Conservation (phyloP, 139 green algal genomes). For the Pedinophyceae sp. region DNA sequence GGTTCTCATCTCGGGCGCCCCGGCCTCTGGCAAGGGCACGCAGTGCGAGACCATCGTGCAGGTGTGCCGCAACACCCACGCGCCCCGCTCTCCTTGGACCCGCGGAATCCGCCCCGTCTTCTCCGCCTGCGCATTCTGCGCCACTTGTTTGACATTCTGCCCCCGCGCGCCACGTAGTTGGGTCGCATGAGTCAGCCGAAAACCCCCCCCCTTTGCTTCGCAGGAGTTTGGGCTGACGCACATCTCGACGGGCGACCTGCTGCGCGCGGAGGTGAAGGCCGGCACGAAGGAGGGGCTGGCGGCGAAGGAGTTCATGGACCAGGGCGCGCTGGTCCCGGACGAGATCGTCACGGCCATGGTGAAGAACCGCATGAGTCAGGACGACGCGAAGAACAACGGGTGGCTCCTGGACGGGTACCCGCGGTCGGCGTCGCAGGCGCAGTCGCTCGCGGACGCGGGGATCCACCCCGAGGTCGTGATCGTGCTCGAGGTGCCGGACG, state of each 20-base stretch:
- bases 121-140: no score
- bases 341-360: slow-evolving; percentile 88
- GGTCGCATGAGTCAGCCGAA: no score
- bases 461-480: slow-evolving; percentile 76
- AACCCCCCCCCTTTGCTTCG: no score
- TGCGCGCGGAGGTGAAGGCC: slow-evolving; percentile 81
- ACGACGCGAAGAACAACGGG: slow-evolving; percentile 35
- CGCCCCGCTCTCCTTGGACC: background rate
- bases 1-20: slow-evolving; percentile 89
- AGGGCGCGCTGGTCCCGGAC: slow-evolving; percentile 82
- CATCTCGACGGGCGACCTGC: slow-evolving; percentile 89
- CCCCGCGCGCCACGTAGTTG: no score
- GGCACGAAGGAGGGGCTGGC: slow-evolving; percentile 52
- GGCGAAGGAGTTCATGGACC: slow-evolving; percentile 87
- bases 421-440: slow-evolving; percentile 70
- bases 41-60: slow-evolving; percentile 81
- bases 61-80: slow-evolving; percentile 20
- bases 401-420: slow-evolving; percentile 98
- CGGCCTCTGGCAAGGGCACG: slow-evolving; percentile 93
- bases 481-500: slow-evolving; percentile 67
- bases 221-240: slow-evolving; percentile 86
- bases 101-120: background rate
- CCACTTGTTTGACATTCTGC: no score
- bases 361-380: slow-evolving; percentile 40
- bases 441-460: slow-evolving; percentile 75